Conservation (phyloP, 768 basidiomycete species). For the Russula earlei region DNA sequence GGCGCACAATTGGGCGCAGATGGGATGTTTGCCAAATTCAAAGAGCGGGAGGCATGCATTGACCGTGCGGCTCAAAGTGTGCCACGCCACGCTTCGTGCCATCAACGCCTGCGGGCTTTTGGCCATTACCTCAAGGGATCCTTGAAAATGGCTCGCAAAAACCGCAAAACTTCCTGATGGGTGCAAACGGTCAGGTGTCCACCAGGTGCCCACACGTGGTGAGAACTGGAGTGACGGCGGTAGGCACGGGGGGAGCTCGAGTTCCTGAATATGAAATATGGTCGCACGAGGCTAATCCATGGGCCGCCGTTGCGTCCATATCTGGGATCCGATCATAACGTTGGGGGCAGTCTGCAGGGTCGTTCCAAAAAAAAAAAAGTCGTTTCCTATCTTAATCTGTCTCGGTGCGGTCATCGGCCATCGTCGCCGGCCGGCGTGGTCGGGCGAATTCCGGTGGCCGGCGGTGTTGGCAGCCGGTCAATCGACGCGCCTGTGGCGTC, state of each 20-base stretch:
- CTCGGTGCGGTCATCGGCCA: background rate
- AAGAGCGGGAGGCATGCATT: background rate
- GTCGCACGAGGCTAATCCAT: constrained; percentile 9
- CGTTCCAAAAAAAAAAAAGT: background rate
- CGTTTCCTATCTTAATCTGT: background rate
- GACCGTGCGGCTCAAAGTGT: constrained; percentile 8
- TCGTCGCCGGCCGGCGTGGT: background rate
- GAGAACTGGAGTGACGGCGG: constrained; percentile 1
- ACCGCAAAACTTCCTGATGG: background rate
- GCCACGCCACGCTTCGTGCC: constrained; percentile 11
- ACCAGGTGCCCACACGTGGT: constrained; percentile 3
- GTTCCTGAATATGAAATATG: constrained; percentile 13
- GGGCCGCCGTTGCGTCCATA: background rate
- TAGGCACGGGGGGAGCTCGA: background rate
- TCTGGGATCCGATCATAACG: background rate
- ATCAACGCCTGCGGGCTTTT: constrained; percentile 5
- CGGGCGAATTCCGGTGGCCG: background rate
- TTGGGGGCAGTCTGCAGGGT: background rate
- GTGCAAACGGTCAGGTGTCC: constrained; percentile 9
- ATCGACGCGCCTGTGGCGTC: constrained; percentile 14
- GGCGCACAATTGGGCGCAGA: background rate
- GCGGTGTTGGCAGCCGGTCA: background rate
- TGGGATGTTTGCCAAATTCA: background rate
- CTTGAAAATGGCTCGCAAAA: background rate
- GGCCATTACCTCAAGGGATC: background rate